Percentiles rank a stretch among this genome's conserved stretches.
phyloP scores from a whole-genome alignment of 306 rosid genomes.

The Rosa lucieae region DNA sequence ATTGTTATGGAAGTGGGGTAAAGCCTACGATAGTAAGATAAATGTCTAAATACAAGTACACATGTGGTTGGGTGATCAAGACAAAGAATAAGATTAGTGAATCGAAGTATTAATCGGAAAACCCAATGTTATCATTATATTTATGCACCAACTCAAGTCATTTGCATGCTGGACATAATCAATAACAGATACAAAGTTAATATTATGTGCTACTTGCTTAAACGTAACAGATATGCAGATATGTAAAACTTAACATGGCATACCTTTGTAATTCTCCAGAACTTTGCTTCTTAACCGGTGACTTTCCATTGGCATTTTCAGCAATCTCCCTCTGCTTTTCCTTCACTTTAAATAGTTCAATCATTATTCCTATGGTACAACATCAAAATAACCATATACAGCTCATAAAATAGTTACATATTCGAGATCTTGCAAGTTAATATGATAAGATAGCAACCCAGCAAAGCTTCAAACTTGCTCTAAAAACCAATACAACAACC shows the following conservation, averaged over 20 bases:
- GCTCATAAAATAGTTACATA: not conserved
- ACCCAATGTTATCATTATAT: too few relatives aligned
- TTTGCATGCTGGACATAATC: too few relatives aligned
- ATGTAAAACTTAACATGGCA: not conserved
- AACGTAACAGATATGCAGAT: not conserved
- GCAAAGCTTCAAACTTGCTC: not conserved
- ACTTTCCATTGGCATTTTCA: conserved; percentile 44
- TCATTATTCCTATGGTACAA: conserved; percentile 44
- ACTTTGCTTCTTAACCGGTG: conserved; percentile 37
- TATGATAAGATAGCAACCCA: not conserved
- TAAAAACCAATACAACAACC: too few relatives aligned
- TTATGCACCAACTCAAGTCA: too few relatives aligned
- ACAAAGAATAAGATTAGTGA: not conserved
- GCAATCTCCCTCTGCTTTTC: conserved; percentile 57
- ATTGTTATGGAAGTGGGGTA: conserved; percentile 36
- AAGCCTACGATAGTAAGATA: conserved; percentile 25
- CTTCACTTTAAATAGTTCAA: conserved; percentile 57
- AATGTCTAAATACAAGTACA: not conserved
- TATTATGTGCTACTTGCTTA: not conserved
- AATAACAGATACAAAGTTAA: not conserved
- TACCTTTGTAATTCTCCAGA: conserved; percentile 62
- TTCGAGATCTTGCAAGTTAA: not conserved
- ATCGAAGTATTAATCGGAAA: too few relatives aligned
- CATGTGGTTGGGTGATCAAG: not conserved
- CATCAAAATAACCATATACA: not conserved